These are phyloP conservation scores for Skeletonema grethae DNA, from an alignment of 108 stramenopile species.

Conservation along the genomic window DNA sequence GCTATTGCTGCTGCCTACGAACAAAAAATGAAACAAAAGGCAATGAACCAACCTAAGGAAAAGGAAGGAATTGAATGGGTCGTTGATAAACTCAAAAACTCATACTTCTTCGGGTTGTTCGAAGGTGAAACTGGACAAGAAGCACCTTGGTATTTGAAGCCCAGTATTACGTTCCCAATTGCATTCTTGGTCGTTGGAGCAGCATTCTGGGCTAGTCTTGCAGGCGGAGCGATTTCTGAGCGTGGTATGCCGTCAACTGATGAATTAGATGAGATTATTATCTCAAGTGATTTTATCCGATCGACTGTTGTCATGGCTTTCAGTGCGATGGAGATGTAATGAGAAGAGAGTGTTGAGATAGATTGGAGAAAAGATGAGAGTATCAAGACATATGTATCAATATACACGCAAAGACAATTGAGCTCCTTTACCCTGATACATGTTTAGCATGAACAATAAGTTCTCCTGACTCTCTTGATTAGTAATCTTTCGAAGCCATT, in stretches of 20 bases:
- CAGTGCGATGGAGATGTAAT: constrained; percentile 20
- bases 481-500: not conserved
- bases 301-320: constrained; percentile 25
- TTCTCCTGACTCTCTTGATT: not conserved
- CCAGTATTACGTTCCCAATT: constrained; percentile 91
- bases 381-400: not conserved
- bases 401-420: not conserved
- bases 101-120: constrained; percentile 94
- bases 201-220: constrained; percentile 78
- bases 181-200: constrained; percentile 86
- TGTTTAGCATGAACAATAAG: not conserved
- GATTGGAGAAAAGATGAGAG: not conserved
- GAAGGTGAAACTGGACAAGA: constrained; percentile 91
- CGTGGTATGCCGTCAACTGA: constrained; percentile 71
- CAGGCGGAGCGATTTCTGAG: constrained; percentile 77
- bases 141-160: constrained; percentile 92
- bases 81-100: constrained; percentile 74
- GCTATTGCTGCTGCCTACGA: constrained; percentile 83
- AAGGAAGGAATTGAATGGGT: constrained; percentile 73
- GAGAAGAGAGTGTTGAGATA: not conserved
- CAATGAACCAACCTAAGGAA: constrained; percentile 43
- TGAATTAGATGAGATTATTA: constrained; percentile 82
- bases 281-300: constrained; percentile 35
- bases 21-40: constrained; percentile 54
- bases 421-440: not conserved